A percentile compares a stretch with the other conserved stretches of the same genome.
Evolutionary conservation across 371 early-diverging fungal species (phyloP).

Genomic region (Dichotomocladium elegans): DNA sequence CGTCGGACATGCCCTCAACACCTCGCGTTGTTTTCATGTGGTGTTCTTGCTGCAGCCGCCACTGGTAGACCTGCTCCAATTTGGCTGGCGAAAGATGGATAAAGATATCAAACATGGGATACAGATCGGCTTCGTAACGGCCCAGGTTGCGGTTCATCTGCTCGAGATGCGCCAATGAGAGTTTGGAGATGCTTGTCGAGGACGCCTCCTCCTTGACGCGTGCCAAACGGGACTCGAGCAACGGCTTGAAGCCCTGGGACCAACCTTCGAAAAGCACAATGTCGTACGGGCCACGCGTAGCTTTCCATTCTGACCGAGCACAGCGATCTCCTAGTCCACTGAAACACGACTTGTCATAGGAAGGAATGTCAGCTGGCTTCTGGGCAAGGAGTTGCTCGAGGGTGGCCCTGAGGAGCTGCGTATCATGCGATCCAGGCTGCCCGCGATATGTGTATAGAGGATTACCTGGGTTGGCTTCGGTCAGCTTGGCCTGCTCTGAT

Average conservation of each 20-base stretch:
- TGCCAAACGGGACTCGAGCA: slow-evolving; percentile 31
- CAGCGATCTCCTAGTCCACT: slow-evolving; percentile 82
- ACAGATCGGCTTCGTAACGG: slow-evolving; percentile 52
- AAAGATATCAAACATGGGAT: slow-evolving; percentile 71
- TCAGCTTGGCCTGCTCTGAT: slow-evolving; percentile 56
- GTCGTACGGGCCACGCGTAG: slow-evolving; percentile 55
- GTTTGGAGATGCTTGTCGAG: slow-evolving; percentile 1
- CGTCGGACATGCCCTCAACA: slow-evolving; percentile 58
- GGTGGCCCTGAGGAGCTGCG: slow-evolving; percentile 52
- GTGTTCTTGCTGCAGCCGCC: slow-evolving; percentile 87
- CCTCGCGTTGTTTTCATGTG: slow-evolving; percentile 45
- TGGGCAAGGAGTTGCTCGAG: slow-evolving; percentile 43
- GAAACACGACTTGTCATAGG: slow-evolving; percentile 75
- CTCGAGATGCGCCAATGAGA: slow-evolving; percentile 36
- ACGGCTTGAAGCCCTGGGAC: slow-evolving; percentile 82
- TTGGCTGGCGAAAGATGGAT: slow-evolving; percentile 66
- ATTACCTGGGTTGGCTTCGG: slow-evolving; percentile 54
- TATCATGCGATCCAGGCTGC: slow-evolving; percentile 88
- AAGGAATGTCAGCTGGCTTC: slow-evolving; percentile 56
- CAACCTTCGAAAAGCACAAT: slow-evolving; percentile 93
- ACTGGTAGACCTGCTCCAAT: slow-evolving; percentile 66
- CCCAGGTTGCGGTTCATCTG: slow-evolving; percentile 52
- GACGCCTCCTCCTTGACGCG: slow-evolving; percentile 15
- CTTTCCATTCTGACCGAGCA: slow-evolving; percentile 53
- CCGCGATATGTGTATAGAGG: slow-evolving; percentile 76